These are phyloP conservation scores for Alternaria sp. DNA, from an alignment of 2,329 filamentous ascomycete species.

Conservation along the genomic window DNA sequence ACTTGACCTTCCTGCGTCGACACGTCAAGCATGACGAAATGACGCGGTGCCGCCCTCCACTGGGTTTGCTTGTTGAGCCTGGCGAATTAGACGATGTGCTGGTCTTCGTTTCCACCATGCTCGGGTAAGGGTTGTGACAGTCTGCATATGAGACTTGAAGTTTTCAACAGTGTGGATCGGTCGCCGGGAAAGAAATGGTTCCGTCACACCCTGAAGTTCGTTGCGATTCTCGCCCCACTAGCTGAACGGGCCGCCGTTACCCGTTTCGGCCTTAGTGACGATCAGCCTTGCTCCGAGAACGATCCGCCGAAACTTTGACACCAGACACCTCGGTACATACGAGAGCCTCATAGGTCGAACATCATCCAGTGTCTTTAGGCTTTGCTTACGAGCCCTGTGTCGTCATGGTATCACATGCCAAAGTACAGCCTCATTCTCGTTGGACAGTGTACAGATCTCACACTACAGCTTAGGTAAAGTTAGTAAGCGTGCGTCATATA, in stretches of 20 bases:
- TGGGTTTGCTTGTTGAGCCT: conserved; percentile 32
- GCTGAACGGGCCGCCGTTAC: conserved; percentile 8
- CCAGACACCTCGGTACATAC: conserved; percentile 1
- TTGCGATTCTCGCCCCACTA: conserved; percentile 18
- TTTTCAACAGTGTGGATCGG: conserved; percentile 25
- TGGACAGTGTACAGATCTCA: neutral
- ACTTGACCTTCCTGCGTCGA: conserved; percentile 50
- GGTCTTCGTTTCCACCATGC: conserved; percentile 38
- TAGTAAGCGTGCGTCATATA: neutral
- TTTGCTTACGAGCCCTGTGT: neutral
- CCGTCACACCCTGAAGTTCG: conserved; percentile 12
- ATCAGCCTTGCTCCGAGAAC: conserved; percentile 5
- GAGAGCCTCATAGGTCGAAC: neutral
- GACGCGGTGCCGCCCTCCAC: conserved; percentile 45
- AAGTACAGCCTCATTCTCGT: conserved; percentile 26
- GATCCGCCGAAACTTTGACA: neutral
- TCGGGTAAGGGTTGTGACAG: conserved; percentile 9
- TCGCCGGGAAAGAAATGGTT: conserved; percentile 18
- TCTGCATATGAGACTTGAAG: conserved; percentile 17
- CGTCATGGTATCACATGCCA: conserved; percentile 18
- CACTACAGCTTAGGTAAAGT: neutral
- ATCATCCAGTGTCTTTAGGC: neutral
- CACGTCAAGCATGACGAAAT: conserved; percentile 52
- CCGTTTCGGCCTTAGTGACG: conserved; percentile 9
- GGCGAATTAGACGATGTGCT: conserved; percentile 35